A percentile compares a stretch with the other conserved stretches of the same genome.
Conservation (phyloP, 2,329 filamentous ascomycete genomes). For the Aspergillus brasiliensis region DNA sequence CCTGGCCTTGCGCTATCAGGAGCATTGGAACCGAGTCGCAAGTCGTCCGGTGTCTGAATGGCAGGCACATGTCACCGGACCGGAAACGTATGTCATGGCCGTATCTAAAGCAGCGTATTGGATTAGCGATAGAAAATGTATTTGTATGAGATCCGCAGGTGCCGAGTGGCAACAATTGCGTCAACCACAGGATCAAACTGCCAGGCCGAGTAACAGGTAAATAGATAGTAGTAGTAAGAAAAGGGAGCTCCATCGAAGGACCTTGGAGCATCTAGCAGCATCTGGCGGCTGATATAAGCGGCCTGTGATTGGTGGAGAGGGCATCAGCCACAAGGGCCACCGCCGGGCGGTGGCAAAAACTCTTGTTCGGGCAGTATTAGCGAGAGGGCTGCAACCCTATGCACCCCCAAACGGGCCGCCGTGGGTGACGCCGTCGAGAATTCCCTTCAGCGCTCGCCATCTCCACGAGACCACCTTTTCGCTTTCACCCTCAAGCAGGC, state of each 20-base stretch:
- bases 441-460: slow-evolving; percentile 39
- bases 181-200: no score
- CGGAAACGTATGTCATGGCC: neutral
- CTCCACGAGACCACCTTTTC: slow-evolving; percentile 38
- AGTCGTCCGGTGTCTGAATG: neutral
- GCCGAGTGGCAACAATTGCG: neutral
- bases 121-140: slow-evolving; percentile 20
- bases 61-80: slow-evolving; percentile 1
- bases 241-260: neutral
- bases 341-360: neutral
- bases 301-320: neutral
- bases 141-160: slow-evolving; percentile 1
- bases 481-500: slow-evolving; percentile 39
- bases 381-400: slow-evolving; percentile 46
- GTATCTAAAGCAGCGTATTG: slow-evolving; percentile 12
- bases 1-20: neutral
- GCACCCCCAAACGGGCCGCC: slow-evolving; percentile 29
- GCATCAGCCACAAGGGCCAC: neutral
- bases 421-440: slow-evolving; percentile 30
- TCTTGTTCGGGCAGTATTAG: slow-evolving; percentile 34
- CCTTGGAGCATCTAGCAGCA: slow-evolving; percentile 1
- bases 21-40: neutral
- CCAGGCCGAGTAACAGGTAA: no score
- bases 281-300: slow-evolving; percentile 8
- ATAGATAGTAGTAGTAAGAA: neutral